Base-by-base conservation (phyloP, 805 yeast genomes). In the Saturnispora gosingensis region DNA sequence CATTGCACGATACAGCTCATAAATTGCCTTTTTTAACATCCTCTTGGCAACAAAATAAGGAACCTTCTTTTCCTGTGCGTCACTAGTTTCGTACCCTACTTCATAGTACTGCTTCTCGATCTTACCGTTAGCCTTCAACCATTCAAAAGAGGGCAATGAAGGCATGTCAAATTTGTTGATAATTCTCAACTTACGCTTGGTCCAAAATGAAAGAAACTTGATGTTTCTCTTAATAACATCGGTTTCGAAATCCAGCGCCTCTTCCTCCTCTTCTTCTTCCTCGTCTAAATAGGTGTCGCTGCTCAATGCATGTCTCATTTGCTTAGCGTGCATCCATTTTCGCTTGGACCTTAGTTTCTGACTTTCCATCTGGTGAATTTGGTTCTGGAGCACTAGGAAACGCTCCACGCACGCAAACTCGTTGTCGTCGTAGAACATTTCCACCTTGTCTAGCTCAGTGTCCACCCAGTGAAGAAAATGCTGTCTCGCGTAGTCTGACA, bases 1-100 rank as follows among this genome's bases (percentile, higher is more conserved):
- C 55, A 88, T 69, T 8, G 85, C 78, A 53, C 91, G 74, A 64
- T 88, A 88, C 57, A 77, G 83, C 61, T 88, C 95, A 52, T 79
- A 67, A 27, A 83, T 64, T 0, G 95, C 95, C 30, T 72, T 70
- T 58, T 84, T 83, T 52, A 87, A 68, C 67, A 82, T 85, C 55
- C 83, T 71, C 57, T 82, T 71, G 3, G 95, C 93, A 48, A 74
- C 73, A 36, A 75, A 68, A 60, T 82, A 85, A 0, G 89, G 82
- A 6, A 82, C 76, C 9, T 51, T 48, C 1, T 46, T 20, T 4
- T 40, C 20, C 9, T 40, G 51, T 1, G 36, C 7, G 5, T 64
- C 54, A 44, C 57, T 60, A 2, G 61, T 57, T 32, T 63, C 56
- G 46, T 62, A 64, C 3, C 67, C 71, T 13, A 61, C 64, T 40